Base-by-base conservation (phyloP, 1,139 yeast species). In the Tardiomyces digboiensis region DNA sequence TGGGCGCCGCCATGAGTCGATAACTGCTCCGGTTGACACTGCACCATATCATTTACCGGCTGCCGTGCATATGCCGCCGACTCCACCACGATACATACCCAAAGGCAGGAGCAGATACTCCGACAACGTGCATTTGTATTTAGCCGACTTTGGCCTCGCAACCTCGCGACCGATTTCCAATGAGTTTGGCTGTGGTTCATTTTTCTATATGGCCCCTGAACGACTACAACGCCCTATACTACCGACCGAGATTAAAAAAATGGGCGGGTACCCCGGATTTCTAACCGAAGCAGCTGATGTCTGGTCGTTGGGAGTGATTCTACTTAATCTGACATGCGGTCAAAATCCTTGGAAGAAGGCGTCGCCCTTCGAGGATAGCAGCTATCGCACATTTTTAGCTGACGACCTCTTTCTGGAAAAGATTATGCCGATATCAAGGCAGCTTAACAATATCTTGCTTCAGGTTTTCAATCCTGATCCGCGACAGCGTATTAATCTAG, bases 291-390 rank as follows among this genome's bases (percentile, higher is more conserved):
- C 86, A 8, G 88, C 91, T 42, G 97, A 88, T 59, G 75, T 86
- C 21, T 88, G 97, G 97, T 83, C 95, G 1, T 67, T 88, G 44
- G 94, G 93, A 2, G 81, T 88, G 22, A 79, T 88, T 29, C 68
- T 88, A 47, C 78, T 88, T 50, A 88, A 88, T 59, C 70, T 88
- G 43, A 74, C 86, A 13, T 85, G 95, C 55, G 80, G 87, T 39
- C 74, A 95, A 60, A 88, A 88, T 58, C 96, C 97, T 18, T 88
- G 97, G 97, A 76, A 87, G 45, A 78, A 81, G 52, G 95, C 96
- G 3, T 74, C 82, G 43, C 65, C 76, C 36, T 61, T 62, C 6
- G 75, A 75, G 39, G 85, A 80, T 55, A 67, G 74, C 39, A 76
- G 83, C 1, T 80, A 75, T 58, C 64, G 65, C 44, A 75, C 75